Conservation (phyloP, 75 land plant species). For the Adiantum capillusveneris region DNA sequence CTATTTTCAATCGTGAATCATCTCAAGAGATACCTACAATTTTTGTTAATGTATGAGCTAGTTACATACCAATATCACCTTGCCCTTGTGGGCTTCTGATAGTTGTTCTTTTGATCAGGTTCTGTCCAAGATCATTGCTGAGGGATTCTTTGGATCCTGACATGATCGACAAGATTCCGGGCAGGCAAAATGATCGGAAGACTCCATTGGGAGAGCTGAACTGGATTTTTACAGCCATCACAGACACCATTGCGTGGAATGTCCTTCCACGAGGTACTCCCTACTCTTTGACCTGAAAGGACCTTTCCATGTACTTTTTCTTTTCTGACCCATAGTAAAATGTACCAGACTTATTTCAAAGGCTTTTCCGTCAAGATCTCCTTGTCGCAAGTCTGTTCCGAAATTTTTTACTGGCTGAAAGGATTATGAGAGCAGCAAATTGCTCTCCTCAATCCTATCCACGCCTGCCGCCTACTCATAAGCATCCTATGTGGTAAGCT, state of each 20-base stretch:
- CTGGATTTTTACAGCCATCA: constrained; percentile 97
- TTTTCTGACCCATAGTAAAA: too few relatives aligned
- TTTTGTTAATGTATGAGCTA: too few relatives aligned
- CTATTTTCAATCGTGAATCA: too few relatives aligned
- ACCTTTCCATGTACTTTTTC: neutral
- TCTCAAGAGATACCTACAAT: too few relatives aligned
- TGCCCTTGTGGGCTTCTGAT: too few relatives aligned
- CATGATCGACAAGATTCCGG: constrained; percentile 82
- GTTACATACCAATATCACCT: too few relatives aligned
- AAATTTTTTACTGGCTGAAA: constrained; percentile 88
- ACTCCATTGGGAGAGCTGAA: constrained; percentile 92
- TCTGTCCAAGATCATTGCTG: constrained; percentile 72
- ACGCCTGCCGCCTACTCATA: constrained; percentile 85
- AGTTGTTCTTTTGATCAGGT: too few relatives aligned
- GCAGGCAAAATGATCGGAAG: constrained; percentile 84
- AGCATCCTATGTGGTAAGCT: constrained; percentile 96
- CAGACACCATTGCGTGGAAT: constrained; percentile 99
- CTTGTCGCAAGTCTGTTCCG: constrained; percentile 92
- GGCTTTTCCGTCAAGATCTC: constrained; percentile 88
- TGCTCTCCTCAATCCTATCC: constrained; percentile 88
- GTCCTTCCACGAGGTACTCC: constrained; percentile 96
- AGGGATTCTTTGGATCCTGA: constrained; percentile 49
- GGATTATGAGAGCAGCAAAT: constrained; percentile 94
- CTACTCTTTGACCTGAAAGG: too few relatives aligned
- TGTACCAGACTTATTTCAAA: constrained; percentile 82